Base-by-base conservation (phyloP, 805 yeast species). In the Candida stauntonica region DNA sequence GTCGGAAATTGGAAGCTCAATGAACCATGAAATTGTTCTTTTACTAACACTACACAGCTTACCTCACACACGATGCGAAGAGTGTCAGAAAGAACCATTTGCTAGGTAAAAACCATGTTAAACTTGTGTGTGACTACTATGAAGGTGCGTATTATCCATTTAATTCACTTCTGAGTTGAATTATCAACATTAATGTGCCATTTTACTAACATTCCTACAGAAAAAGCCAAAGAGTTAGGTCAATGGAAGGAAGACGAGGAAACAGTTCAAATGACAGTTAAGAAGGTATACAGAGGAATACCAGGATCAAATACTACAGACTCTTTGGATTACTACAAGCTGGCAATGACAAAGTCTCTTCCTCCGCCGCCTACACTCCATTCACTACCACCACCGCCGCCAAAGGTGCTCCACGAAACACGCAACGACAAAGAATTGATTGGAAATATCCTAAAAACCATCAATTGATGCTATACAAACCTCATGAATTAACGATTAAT, bases 51-150 rank as follows among this genome's bases (percentile, higher is more conserved):
- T 31, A 5, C 4, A 3, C 14, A 62, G 72, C 87, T 15, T 81
- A 82, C 51, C 64, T 88, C 41, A 87, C 96, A 2, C 96, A 87
- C 57, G 95, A 86, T 60, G 82, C 93, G n/a, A 67, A 77, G 51
- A 82, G 93, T 63, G 96, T 87, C 38, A 64, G 95, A 17, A 81
- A 82, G 53, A 79, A 87, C 29, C 96, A 87, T 60, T 59, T 84
- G 29, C 65, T 72, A 28, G 96, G 96, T 8, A 77, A 75, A 50
- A 81, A 84, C 58, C 96, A 87, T 60, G 66, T 84, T 30, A 71
- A 74, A 44, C 68, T 73, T 38, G 84, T 82, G 35, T 78, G 87
- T 42, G 83, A 81, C 40, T 86, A 85, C 64, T 87, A 84, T 55
- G 85, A 83, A 50, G 48, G 48, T 45, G 34, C 3, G 47, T 62